Percentiles rank a stretch among this genome's conserved stretches.
Evolutionary conservation across 768 basidiomycete genomes (phyloP).

Genomic region (Tylopilus sp.): DNA sequence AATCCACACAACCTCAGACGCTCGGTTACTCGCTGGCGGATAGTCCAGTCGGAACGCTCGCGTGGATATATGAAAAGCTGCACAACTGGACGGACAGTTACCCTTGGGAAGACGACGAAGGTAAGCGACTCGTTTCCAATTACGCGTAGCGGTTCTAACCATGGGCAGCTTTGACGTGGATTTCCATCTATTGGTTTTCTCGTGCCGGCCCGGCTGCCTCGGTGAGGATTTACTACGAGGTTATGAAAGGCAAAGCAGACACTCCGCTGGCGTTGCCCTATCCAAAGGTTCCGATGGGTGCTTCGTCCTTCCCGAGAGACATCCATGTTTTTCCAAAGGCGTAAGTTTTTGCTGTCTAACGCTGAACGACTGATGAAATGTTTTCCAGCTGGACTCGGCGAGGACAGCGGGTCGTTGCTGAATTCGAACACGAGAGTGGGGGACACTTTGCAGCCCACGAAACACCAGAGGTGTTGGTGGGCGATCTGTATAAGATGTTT

Average conservation of each 20-base stretch:
- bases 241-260: constrained; percentile 18
- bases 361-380: neutral
- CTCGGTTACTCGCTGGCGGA: constrained; percentile 52
- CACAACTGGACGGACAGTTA: constrained; percentile 48
- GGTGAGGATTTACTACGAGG: constrained; percentile 56
- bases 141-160: neutral
- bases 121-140: constrained; percentile 6
- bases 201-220: constrained; percentile 55
- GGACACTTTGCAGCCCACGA: constrained; percentile 62
- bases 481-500: constrained; percentile 56
- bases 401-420: constrained; percentile 43
- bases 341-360: neutral
- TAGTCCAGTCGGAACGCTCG: constrained; percentile 51
- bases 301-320: constrained; percentile 52
- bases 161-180: constrained; percentile 51
- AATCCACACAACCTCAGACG: constrained; percentile 48
- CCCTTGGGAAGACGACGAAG: constrained; percentile 42
- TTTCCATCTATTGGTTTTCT: constrained; percentile 60
- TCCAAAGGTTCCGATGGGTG: constrained; percentile 14
- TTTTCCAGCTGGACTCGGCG: constrained; percentile 39
- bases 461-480: constrained; percentile 43
- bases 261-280: neutral
- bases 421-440: constrained; percentile 45
- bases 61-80: constrained; percentile 51
- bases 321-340: constrained; percentile 28